Conservation (phyloP, 495 filamentous ascomycete species). For the Tuber indicum region DNA sequence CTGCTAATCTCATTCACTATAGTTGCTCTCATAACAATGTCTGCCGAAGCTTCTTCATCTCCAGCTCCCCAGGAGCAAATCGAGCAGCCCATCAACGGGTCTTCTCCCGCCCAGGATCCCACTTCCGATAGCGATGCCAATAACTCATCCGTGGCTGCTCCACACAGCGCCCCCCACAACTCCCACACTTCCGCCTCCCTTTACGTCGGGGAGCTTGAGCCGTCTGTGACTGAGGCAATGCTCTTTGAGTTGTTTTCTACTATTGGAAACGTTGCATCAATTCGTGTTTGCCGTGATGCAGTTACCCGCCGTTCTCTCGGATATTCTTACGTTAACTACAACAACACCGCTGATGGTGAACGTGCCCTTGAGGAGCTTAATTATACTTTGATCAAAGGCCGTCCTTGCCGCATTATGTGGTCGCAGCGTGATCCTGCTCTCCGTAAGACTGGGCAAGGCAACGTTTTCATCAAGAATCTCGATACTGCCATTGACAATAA, state of each 20-base stretch:
- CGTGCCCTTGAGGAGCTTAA: slow-evolving; percentile 98
- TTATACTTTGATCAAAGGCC: slow-evolving; percentile 98
- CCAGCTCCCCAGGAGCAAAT: slow-evolving; percentile 63
- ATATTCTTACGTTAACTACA: slow-evolving; percentile 99
- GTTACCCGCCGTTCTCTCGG: slow-evolving; percentile 97
- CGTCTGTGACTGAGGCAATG: slow-evolving; percentile 98
- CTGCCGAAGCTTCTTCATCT: slow-evolving; percentile 54
- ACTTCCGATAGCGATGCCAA: slow-evolving; percentile 57
- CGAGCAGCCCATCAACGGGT: slow-evolving; percentile 50
- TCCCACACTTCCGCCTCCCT: slow-evolving; percentile 92
- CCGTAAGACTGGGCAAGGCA: slow-evolving; percentile 98
- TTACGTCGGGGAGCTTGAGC: slow-evolving; percentile 97
- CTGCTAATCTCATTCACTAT: slow-evolving; percentile 2
- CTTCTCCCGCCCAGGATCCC: slow-evolving; percentile 46
- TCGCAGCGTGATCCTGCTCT: slow-evolving; percentile 98
- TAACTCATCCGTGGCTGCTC: slow-evolving; percentile 55
- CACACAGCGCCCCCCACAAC: slow-evolving; percentile 59
- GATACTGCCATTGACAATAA: slow-evolving; percentile 99
- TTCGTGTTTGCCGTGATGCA: slow-evolving; percentile 98
- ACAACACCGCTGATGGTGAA: slow-evolving; percentile 91
- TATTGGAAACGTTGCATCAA: slow-evolving; percentile 97
- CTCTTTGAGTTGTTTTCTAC: slow-evolving; percentile 99
- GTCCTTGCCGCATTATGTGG: slow-evolving; percentile 99
- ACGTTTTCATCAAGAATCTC: slow-evolving; percentile 99
- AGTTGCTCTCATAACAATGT: slow-evolving; percentile 48